Evolutionary conservation across 495 filamentous ascomycete species (phyloP).

Genomic region (Lasiosphaeria ovina): DNA sequence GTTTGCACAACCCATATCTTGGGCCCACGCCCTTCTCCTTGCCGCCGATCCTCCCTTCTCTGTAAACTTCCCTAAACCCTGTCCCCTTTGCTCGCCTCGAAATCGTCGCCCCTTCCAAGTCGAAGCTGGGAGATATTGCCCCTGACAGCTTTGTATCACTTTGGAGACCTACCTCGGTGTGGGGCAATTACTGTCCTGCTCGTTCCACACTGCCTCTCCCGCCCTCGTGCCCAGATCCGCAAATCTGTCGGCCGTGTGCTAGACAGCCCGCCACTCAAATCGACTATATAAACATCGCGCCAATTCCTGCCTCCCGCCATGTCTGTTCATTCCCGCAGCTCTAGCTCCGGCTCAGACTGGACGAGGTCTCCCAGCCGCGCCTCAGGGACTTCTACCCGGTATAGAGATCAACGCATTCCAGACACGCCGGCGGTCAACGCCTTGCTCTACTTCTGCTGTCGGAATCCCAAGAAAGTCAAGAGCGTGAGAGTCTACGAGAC

Average conservation of each 20-base stretch:
- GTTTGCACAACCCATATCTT: constrained; percentile 13
- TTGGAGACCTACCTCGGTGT: constrained; percentile 10
- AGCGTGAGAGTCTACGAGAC: constrained; percentile 25
- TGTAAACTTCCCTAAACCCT: constrained; percentile 1
- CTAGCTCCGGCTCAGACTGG: neutral
- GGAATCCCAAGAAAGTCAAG: constrained; percentile 26
- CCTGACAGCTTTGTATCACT: neutral
- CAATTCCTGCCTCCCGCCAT: constrained; percentile 4
- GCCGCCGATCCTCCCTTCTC: constrained; percentile 7
- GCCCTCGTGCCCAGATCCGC: too few relatives aligned
- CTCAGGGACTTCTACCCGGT: constrained; percentile 11
- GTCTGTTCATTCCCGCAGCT: constrained; percentile 12
- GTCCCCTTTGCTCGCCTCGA: constrained; percentile 5
- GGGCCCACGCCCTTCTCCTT: constrained; percentile 10
- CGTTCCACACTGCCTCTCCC: too few relatives aligned
- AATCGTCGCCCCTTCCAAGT: neutral
- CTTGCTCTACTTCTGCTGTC: constrained; percentile 26
- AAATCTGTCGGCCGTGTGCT: too few relatives aligned
- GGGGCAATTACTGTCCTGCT: neutral
- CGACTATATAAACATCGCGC: neutral
- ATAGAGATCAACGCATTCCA: constrained; percentile 18
- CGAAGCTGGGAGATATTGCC: neutral
- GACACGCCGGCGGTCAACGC: constrained; percentile 23
- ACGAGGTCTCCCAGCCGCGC: constrained; percentile 8
- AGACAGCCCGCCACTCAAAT: neutral